These are phyloP conservation scores for Brassica cretica DNA, from an alignment of 345 rosid species.

Conservation along the genomic window DNA sequence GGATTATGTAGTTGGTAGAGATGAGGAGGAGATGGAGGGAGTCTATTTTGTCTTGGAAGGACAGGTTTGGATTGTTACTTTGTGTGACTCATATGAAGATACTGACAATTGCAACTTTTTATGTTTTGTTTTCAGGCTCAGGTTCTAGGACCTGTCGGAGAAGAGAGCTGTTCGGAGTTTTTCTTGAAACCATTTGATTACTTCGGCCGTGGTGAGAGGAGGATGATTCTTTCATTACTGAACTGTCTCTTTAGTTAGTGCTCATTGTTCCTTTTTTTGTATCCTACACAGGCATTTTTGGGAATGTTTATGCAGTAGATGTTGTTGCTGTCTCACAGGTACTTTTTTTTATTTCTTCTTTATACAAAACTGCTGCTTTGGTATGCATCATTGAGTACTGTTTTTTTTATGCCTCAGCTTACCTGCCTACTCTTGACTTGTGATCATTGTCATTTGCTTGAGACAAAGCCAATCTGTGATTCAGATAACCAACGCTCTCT, in stretches of 20 bases:
- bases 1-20: constrained; percentile 62
- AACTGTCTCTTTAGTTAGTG: background rate
- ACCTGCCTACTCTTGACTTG: constrained; percentile 71
- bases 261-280: constrained; percentile 11
- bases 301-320: constrained; percentile 59
- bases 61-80: constrained; percentile 46
- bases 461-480: constrained; percentile 61
- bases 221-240: constrained; percentile 12
- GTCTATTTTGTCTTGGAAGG: constrained; percentile 82
- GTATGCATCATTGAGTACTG: background rate
- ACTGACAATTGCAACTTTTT: background rate
- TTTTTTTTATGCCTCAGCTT: constrained; percentile 49
- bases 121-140: constrained; percentile 59
- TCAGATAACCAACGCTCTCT: constrained; percentile 58
- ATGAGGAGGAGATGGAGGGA: constrained; percentile 64
- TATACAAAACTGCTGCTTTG: background rate
- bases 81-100: constrained; percentile 5
- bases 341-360: background rate
- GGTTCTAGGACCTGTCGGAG: constrained; percentile 58
- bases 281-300: constrained; percentile 49
- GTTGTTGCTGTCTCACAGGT: constrained; percentile 80
- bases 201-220: constrained; percentile 72
- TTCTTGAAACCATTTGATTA: constrained; percentile 71
- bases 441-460: constrained; percentile 59
- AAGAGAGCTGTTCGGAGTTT: constrained; percentile 55